These are phyloP conservation scores for Trametes punicea DNA, from an alignment of 768 basidiomycete genomes.

Conservation along the genomic window DNA sequence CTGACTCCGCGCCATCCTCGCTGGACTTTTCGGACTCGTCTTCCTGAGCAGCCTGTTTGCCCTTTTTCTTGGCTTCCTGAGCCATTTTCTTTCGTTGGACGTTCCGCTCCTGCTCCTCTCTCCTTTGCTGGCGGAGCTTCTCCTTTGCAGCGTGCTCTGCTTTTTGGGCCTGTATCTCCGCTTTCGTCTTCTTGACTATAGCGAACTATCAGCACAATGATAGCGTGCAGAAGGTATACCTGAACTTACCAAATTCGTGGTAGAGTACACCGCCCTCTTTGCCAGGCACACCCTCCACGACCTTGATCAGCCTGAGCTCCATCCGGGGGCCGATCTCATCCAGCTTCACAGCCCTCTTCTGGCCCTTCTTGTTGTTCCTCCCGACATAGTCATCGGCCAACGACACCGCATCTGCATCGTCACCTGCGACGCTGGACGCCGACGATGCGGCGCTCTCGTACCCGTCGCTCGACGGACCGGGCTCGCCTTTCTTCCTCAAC, in stretches of 20 bases:
- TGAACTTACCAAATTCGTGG: constrained; percentile 85
- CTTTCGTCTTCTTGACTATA: constrained; percentile 89
- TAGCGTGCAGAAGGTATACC: constrained; percentile 1
- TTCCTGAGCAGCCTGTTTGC: constrained; percentile 31
- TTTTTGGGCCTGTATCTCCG: constrained; percentile 63
- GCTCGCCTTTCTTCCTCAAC: constrained; percentile 65
- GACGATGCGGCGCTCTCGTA: constrained; percentile 83
- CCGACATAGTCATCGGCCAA: constrained; percentile 94
- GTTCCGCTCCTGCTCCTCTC: constrained; percentile 90
- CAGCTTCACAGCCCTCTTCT: constrained; percentile 84
- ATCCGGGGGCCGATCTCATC: constrained; percentile 95
- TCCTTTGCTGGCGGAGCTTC: constrained; percentile 68
- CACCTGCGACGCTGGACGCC: constrained; percentile 78
- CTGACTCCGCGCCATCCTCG: constrained; percentile 31
- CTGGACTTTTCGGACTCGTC: constrained; percentile 36
- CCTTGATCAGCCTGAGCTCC: constrained; percentile 91
- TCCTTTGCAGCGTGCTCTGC: constrained; percentile 76
- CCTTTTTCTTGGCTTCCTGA: constrained; percentile 26
- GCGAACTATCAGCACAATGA: not conserved
- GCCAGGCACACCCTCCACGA: constrained; percentile 90
- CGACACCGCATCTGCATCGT: constrained; percentile 77
- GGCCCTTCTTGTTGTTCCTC: constrained; percentile 88
- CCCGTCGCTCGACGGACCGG: constrained; percentile 52
- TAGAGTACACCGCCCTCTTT: constrained; percentile 92
- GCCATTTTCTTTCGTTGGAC: constrained; percentile 74